Evolutionary conservation across 345 rosid genomes (phyloP), one percentile per base, ranked within the genome.

Genomic region (Acer negundo): DNA sequence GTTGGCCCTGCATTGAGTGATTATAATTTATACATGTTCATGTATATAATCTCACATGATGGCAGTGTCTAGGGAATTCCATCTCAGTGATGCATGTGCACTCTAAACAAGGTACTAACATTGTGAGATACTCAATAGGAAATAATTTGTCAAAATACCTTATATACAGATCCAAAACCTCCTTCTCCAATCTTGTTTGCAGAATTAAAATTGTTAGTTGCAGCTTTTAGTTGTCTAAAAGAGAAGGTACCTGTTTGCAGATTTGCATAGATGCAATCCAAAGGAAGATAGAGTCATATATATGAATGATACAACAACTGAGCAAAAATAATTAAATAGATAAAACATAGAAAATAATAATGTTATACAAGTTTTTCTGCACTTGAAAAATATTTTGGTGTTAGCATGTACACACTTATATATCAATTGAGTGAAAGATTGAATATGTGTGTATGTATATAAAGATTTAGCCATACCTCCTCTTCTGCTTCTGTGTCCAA

Each of bases 181-280:
- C 90, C 90, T 80, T 87, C 86, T 51, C 90, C 90, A 28, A 87
- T 40, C 76, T 83, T 87, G 74, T 87, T 84, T 72, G 72, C 82
- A 26, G 75, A 15, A 40, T 78, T 73, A 20, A 87, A 87, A 79
- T 81, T 70, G 61, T 83, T 55, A 10, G 88, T 87, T 7, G 88
- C 90, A 31, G 78, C 86, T 83, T 73, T 81, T 62, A 85, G 83
- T 78, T 81, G 88, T 78, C 66, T 83, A 47, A 77, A 81, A 58
- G 90, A 73, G 62, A 85, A 85, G 38, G 67, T 68, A 10, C 85
- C 86, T 0, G 86, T 79, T 38, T 77, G 89, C 72, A 81, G 74
- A 66, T 74, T 75, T 68, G 62, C 35, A 24, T 22, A 63, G 51
- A 26, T 23, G 20, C 19, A 20, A 16, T 19, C 38, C 61, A 51